phyloP scores from a whole-genome alignment of 495 filamentous ascomycete species.

The Penicillium turbatum region DNA sequence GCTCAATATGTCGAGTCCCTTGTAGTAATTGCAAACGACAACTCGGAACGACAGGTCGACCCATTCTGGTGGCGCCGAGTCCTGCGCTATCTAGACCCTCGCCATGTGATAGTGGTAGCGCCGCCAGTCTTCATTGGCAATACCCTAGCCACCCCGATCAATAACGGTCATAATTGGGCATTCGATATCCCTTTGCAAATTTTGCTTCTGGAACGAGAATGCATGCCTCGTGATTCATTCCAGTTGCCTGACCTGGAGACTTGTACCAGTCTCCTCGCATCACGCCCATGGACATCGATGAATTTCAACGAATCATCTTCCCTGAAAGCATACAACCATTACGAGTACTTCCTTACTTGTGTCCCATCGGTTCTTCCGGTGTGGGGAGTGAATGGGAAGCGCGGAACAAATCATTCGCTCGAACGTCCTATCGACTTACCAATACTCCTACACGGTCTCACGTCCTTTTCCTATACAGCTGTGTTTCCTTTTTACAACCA shows the following conservation, averaged over 20 bases:
- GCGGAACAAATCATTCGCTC: background rate
- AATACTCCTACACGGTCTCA: slow-evolving; percentile 21
- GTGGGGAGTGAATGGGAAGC: slow-evolving; percentile 24
- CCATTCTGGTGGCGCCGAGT: slow-evolving; percentile 33
- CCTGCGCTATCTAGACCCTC: slow-evolving; percentile 28
- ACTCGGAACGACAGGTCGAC: slow-evolving; percentile 11
- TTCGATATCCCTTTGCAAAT: slow-evolving; percentile 38
- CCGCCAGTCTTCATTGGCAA: slow-evolving; percentile 33
- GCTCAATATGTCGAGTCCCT: slow-evolving; percentile 31
- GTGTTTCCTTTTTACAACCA: slow-evolving; percentile 47
- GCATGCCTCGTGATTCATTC: background rate
- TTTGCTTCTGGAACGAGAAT: slow-evolving; percentile 24
- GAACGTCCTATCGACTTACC: slow-evolving; percentile 2
- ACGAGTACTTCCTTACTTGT: slow-evolving; percentile 41
- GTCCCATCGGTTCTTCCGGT: slow-evolving; percentile 34
- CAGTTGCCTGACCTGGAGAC: slow-evolving; percentile 8
- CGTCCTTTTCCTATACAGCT: slow-evolving; percentile 36
- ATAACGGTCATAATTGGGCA: slow-evolving; percentile 37
- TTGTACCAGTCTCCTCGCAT: slow-evolving; percentile 19
- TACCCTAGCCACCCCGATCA: slow-evolving; percentile 26
- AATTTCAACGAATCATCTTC: slow-evolving; percentile 41
- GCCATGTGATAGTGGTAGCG: slow-evolving; percentile 32
- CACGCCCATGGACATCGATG: slow-evolving; percentile 33
- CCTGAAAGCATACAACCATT: slow-evolving; percentile 41
- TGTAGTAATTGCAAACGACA: slow-evolving; percentile 20